Conservation (phyloP, 495 filamentous ascomycete species). For the Polyplosphaeria fusca region DNA sequence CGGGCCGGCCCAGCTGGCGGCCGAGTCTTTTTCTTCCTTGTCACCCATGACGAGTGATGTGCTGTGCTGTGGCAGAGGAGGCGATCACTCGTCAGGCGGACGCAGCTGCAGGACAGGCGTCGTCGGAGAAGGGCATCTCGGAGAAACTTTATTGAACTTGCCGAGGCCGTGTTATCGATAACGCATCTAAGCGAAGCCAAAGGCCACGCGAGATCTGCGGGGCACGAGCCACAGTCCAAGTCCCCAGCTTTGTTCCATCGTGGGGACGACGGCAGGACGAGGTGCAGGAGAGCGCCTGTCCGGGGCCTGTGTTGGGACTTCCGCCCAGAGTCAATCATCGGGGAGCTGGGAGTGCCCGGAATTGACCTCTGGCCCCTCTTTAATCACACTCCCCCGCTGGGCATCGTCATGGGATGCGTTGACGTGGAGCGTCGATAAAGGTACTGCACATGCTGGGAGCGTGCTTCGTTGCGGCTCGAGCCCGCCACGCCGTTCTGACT, state of each 20-base stretch:
- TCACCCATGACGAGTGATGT: neutral
- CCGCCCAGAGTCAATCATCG: neutral
- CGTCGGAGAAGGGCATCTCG: slow-evolving; percentile 5
- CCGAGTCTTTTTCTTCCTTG: slow-evolving; percentile 17
- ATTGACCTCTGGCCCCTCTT: neutral
- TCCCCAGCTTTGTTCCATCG: too few species aligned
- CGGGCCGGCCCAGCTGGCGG: slow-evolving; percentile 14
- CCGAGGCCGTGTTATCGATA: slow-evolving; percentile 20
- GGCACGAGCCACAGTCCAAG: slow-evolving; percentile 14
- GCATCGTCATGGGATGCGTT: slow-evolving; percentile 9
- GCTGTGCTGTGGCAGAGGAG: neutral
- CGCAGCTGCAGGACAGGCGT: slow-evolving; percentile 13
- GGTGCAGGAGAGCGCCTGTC: too few species aligned
- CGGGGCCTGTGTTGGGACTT: too few species aligned
- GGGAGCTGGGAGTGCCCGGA: too few species aligned
- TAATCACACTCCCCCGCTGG: slow-evolving; percentile 2
- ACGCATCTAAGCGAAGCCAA: neutral
- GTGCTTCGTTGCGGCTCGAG: slow-evolving; percentile 24
- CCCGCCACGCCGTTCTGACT: neutral
- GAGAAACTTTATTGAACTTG: neutral
- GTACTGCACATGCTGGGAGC: neutral
- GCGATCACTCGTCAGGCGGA: slow-evolving; percentile 19
- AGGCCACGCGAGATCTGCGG: slow-evolving; percentile 24
- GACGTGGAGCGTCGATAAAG: slow-evolving; percentile 20
- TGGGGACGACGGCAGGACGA: neutral